Evolutionary conservation across 208 protist species (phyloP).

Genomic region (Acanthamoeba lenticulata): DNA sequence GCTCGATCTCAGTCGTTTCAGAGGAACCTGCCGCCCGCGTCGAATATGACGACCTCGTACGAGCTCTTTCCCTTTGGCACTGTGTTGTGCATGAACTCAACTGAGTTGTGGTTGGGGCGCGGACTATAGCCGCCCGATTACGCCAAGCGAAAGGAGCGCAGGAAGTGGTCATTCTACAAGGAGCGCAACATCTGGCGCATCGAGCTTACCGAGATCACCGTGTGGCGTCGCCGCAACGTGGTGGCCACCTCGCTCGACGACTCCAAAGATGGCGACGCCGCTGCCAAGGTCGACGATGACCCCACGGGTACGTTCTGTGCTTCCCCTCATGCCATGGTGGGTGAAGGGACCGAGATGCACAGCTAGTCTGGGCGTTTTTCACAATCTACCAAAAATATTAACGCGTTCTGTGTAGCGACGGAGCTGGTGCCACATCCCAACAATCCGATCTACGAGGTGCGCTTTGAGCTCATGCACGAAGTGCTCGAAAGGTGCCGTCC

Average conservation of each 20-base stretch:
- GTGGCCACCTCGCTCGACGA: not conserved
- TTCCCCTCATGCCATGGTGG: too few species aligned
- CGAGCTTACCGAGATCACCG: not conserved
- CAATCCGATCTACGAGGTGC: constrained; percentile 8
- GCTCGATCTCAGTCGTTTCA: not conserved
- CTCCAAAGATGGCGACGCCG: not conserved
- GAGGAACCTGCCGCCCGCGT: not conserved
- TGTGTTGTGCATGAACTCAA: not conserved
- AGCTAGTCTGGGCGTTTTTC: too few species aligned
- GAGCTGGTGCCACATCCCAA: not conserved
- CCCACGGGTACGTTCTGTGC: not conserved
- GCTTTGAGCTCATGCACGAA: constrained; percentile 19
- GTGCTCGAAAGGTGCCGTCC: not conserved
- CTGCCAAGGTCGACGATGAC: not conserved
- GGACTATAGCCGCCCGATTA: not conserved
- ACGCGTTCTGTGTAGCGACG: not conserved
- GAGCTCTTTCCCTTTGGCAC: not conserved
- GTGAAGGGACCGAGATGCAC: too few species aligned
- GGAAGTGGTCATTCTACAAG: constrained; percentile 12
- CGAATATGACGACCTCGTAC: not conserved
- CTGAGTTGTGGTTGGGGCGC: not conserved
- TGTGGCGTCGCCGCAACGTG: not conserved
- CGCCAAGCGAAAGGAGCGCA: not conserved
- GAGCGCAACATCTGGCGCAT: constrained; percentile 19
- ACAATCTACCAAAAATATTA: not conserved